These are phyloP conservation scores for Carpinus fangiana DNA, from an alignment of 306 rosid genomes.

Conservation along the genomic window DNA sequence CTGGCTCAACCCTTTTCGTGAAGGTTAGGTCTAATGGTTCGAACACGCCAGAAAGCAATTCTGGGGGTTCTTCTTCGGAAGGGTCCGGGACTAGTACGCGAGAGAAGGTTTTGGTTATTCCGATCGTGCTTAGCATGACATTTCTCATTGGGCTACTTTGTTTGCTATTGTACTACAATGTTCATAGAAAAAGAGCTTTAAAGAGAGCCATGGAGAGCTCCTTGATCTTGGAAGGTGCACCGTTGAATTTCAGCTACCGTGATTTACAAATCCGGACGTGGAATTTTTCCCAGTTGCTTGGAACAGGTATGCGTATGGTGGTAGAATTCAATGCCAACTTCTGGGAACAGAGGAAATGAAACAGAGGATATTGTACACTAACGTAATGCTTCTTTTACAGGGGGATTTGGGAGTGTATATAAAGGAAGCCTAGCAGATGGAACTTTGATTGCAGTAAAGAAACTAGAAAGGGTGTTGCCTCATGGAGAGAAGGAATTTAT, in stretches of 20 bases:
- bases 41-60: slow-evolving; percentile 35
- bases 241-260: slow-evolving; percentile 65
- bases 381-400: slow-evolving; percentile 44
- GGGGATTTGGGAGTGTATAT: slow-evolving; percentile 94
- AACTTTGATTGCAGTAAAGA: slow-evolving; percentile 81
- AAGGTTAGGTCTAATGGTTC: slow-evolving; percentile 63
- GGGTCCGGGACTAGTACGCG: slow-evolving; percentile 40
- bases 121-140: slow-evolving; percentile 66
- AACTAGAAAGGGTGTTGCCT: slow-evolving; percentile 86
- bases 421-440: slow-evolving; percentile 94
- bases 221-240: slow-evolving; percentile 78
- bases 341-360: background rate
- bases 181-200: slow-evolving; percentile 64
- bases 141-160: slow-evolving; percentile 66
- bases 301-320: slow-evolving; percentile 50
- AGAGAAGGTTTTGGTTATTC: slow-evolving; percentile 67
- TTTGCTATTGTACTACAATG: slow-evolving; percentile 65
- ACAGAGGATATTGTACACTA: background rate
- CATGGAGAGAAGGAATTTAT: slow-evolving; percentile 95
- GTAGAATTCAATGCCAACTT: background rate
- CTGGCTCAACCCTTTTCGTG: slow-evolving; percentile 78
- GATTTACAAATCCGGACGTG: slow-evolving; percentile 76
- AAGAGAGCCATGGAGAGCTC: slow-evolving; percentile 74
- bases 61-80: slow-evolving; percentile 47
- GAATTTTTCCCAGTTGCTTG: slow-evolving; percentile 75